Evolutionary conservation across 345 rosid genomes (phyloP), one percentile per base, ranked within the genome.

Genomic region (Reutealis trisperma): DNA sequence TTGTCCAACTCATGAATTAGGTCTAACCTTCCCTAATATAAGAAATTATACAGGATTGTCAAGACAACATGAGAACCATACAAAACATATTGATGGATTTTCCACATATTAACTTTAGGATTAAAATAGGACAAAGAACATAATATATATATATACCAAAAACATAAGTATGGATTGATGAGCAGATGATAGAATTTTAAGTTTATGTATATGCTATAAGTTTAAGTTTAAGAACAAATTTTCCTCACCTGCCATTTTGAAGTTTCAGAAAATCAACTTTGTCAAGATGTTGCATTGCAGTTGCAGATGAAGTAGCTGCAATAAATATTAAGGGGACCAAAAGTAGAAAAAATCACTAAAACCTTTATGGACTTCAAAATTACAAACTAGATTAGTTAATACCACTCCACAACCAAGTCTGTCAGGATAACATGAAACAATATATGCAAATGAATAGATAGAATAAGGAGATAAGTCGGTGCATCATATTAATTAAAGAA

Each of bases 181-280:
- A 75, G 54, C 22, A 70, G 70, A 51, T 16, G 49, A 67, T 24
- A 76, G 8, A 49, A 21, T 45, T 42, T 44, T 19, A 80, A 64
- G 47, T 58, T 66, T 6, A 51, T 34, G 62, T 21, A 34, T 54
- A 75, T 47, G 55, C 14, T 1, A 24, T 30, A 24, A 25, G 19
- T n/a, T n/a, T n/a, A n/a, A n/a, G n/a, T n/a, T n/a, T n/a, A n/a
- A n/a, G n/a, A 11, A 47, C 63, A 72, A 19, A 51, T 44, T 60
- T 27, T 62, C 34, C 74, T 62, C 80, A 92, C 99, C 98, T 93
- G 82, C 99, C 99, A 90, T 93, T 96, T 81, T 96, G 98, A 87
- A 96, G 98, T 86, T 93, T 96, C 72, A 91, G 73, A 83, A 96
- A 91, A 78, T 90, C 91, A 72, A 22, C 84, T 79, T 86, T 90